Base-by-base conservation (phyloP, 108 stramenopile genomes). In the Fistulifera solaris region DNA sequence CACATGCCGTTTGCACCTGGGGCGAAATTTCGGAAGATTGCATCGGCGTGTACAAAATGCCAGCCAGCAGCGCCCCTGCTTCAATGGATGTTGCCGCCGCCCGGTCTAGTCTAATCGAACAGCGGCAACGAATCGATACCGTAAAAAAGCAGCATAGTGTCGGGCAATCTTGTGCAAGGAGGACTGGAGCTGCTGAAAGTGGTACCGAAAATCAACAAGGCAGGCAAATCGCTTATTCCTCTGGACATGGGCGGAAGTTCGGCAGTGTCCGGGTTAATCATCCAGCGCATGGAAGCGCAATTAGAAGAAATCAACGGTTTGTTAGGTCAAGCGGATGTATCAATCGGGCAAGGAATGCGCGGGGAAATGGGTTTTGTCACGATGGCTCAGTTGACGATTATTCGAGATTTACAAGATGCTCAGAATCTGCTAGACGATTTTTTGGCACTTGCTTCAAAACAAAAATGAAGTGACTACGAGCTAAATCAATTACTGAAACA, bases 11-110 rank as follows among this genome's bases (percentile, higher is more conserved):
- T n/a, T 85, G 84, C 56, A 62, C 85, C 23, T 60, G 61, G 16
- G 88, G 88, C 1, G 84, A 89, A 52, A 57, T 70, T 24, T 65
- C 69, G 16, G 38, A 45, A 40, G 81, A 76, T 1, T 89, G 88
- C 48, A 89, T 89, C 56, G 88, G 88, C 10, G 75, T 85, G 1
- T 89, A 85, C 67, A 89, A 89, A 54, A 57, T 89, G 31, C 88
- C 88, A 5, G 58, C 83, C 14, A 81, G 85, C 47, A 80, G 75
- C 55, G 63, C 62, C 7, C 6, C 31, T 6, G 31, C 31, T 35
- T 35, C 8, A 6, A 35, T 35, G 31, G 31, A 35, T 35, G 6
- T 8, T 8, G 3, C 31, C 8, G 31, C 8, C 31, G 31, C 31
- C 8, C 3, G 31, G 31, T 35, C 31, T 35, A 35, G 6, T 8